phyloP scores from a whole-genome alignment of 148 eudicot species.

The Chenopodium berlandieri region DNA sequence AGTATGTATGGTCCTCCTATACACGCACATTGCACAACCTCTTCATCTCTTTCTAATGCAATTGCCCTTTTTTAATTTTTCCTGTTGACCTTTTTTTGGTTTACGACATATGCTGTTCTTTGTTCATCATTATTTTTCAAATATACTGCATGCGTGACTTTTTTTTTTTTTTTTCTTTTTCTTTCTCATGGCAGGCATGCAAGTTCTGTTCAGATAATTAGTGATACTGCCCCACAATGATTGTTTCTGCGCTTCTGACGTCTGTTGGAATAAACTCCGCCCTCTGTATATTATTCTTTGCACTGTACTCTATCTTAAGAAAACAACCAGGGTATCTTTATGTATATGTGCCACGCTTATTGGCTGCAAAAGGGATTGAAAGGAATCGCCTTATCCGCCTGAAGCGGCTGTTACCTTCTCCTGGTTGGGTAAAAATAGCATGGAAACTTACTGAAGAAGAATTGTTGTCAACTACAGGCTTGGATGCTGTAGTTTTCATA shows the following conservation, averaged over 20 bases:
- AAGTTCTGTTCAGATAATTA: slow-evolving; percentile 22
- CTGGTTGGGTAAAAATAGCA: slow-evolving; percentile 65
- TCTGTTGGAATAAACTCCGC: slow-evolving; percentile 71
- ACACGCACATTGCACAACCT: background rate
- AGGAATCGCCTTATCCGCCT: slow-evolving; percentile 26
- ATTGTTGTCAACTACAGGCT: slow-evolving; percentile 58
- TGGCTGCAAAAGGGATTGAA: slow-evolving; percentile 40
- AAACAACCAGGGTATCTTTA: slow-evolving; percentile 58
- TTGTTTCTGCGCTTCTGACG: slow-evolving; percentile 70
- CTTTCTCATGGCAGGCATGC: slow-evolving; percentile 8
- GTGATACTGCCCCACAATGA: slow-evolving; percentile 39
- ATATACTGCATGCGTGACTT: background rate
- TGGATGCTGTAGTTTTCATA: slow-evolving; percentile 78
- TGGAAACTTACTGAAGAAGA: slow-evolving; percentile 68
- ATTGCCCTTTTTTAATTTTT: background rate
- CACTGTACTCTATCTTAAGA: slow-evolving; percentile 59
- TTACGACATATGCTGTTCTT: background rate
- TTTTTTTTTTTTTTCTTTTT: background rate
- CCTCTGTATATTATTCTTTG: slow-evolving; percentile 61
- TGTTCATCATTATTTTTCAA: background rate
- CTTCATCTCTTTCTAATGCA: background rate
- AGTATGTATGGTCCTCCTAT: background rate
- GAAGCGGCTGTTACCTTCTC: slow-evolving; percentile 51
- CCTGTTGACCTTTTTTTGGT: background rate
- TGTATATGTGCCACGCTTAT: slow-evolving; percentile 56